These are phyloP conservation scores for Wickerhamomyces sp. DNA, from an alignment of 1,139 yeast species.

Conservation along the genomic window DNA sequence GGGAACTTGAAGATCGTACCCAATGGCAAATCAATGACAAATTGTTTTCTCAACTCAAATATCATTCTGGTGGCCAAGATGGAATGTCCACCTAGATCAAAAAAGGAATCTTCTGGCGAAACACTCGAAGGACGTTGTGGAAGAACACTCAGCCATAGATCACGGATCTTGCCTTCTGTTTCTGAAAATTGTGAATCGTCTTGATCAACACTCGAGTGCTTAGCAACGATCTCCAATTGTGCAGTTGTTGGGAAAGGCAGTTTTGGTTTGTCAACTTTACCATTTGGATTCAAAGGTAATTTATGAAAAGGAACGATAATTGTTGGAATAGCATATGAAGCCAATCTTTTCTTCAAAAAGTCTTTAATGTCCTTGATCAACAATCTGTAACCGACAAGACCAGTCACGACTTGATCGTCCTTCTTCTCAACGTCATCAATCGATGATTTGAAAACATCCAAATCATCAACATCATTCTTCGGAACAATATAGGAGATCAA, in stretches of 20 bases:
- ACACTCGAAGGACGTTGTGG: conserved; percentile 82
- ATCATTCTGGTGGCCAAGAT: conserved; percentile 96
- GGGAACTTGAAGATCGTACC: conserved; percentile 89
- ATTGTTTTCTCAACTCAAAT: conserved; percentile 76
- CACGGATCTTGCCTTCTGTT: conserved; percentile 64
- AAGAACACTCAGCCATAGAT: conserved; percentile 79
- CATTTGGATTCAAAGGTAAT: conserved; percentile 94
- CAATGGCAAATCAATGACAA: conserved; percentile 78
- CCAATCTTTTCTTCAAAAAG: conserved; percentile 82
- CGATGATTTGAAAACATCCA: conserved; percentile 43
- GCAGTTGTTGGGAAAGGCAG: conserved; percentile 91
- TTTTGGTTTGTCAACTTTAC: conserved; percentile 96
- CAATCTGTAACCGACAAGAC: conserved; percentile 70
- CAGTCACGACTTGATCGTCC: conserved; percentile 68
- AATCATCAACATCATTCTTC: conserved; percentile 54
- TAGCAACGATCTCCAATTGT: conserved; percentile 51
- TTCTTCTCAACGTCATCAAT: conserved; percentile 37
- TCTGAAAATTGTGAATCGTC: conserved; percentile 51
- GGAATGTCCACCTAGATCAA: conserved; percentile 97
- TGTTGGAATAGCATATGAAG: conserved; percentile 91
- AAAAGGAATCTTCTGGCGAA: conserved; percentile 80
- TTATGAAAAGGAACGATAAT: conserved; percentile 80
- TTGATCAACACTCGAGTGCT: conserved; percentile 32
- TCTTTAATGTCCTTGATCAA: conserved; percentile 76
- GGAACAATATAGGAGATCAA: conserved; percentile 91